Conservation (phyloP, 1,139 yeast genomes). For the Debaryomyces nepalensis region DNA sequence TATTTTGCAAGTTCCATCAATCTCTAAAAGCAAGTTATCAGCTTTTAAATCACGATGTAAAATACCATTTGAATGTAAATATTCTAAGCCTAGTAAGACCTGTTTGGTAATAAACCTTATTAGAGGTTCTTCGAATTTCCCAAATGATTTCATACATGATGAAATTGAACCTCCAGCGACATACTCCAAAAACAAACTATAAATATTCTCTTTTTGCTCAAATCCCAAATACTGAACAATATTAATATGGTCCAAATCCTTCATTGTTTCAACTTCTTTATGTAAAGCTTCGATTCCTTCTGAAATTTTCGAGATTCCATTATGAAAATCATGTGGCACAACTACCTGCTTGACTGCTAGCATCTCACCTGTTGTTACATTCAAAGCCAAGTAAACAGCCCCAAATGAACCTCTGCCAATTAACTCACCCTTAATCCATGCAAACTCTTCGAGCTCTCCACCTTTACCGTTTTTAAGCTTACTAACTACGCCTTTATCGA, state of each 20-base stretch:
- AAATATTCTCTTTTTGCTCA: constrained; percentile 74
- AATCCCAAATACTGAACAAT: constrained; percentile 96
- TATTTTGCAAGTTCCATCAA: constrained; percentile 93
- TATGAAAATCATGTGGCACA: constrained; percentile 52
- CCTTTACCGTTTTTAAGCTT: constrained; percentile 60
- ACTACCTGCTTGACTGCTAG: constrained; percentile 96
- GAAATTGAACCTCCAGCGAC: constrained; percentile 99
- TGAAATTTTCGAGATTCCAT: constrained; percentile 23
- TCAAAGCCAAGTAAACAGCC: constrained; percentile 88
- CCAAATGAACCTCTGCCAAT: constrained; percentile 98
- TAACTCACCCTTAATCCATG: constrained; percentile 97
- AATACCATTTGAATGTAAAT: constrained; percentile 84
- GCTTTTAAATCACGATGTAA: constrained; percentile 96
- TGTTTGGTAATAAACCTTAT: constrained; percentile 78
- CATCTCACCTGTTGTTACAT: constrained; percentile 98
- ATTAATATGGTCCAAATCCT: constrained; percentile 90
- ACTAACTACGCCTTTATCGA: constrained; percentile 60
- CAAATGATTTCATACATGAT: constrained; percentile 79
- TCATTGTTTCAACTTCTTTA: constrained; percentile 92
- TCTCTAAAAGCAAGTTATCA: constrained; percentile 84
- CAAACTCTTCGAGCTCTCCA: constrained; percentile 82
- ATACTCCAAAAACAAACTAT: constrained; percentile 88
- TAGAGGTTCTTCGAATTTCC: constrained; percentile 79
- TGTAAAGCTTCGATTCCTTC: constrained; percentile 83
- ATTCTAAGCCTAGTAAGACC: constrained; percentile 80